These are phyloP conservation scores for Chiua sp. DNA, from an alignment of 1,284 basidiomycete genomes.

Conservation along the genomic window DNA sequence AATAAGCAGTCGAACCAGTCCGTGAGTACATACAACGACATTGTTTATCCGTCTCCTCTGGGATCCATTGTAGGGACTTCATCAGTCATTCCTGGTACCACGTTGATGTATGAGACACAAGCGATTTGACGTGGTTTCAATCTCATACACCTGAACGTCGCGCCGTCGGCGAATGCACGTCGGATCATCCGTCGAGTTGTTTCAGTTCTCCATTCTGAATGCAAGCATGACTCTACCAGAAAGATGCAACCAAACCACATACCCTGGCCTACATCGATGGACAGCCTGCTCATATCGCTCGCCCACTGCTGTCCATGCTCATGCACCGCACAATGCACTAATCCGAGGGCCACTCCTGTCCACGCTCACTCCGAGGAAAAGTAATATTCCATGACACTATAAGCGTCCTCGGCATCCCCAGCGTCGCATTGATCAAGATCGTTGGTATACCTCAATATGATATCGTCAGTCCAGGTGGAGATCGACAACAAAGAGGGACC, in stretches of 20 bases:
- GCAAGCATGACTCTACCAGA: not conserved
- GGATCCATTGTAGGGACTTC: too few relatives aligned
- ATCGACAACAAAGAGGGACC: not conserved
- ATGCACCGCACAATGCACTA: conserved; percentile 54
- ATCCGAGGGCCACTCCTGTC: conserved; percentile 40
- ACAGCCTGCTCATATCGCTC: conserved; percentile 67
- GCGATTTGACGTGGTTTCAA: not conserved
- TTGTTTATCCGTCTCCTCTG: too few relatives aligned
- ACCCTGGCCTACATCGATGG: conserved; percentile 59
- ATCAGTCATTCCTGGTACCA: too few relatives aligned
- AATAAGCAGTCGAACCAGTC: not conserved
- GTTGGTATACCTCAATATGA: conserved; percentile 52
- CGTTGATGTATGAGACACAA: too few relatives aligned
- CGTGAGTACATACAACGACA: conserved; percentile 6
- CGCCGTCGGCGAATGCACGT: not conserved
- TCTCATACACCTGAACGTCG: conserved; percentile 3
- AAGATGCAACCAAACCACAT: not conserved
- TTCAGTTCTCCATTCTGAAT: not conserved
- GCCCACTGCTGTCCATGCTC: conserved; percentile 41
- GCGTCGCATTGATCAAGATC: conserved; percentile 65
- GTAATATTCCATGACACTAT: conserved; percentile 57
- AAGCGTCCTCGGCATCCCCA: conserved; percentile 48
- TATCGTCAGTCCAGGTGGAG: not conserved
- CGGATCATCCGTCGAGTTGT: not conserved
- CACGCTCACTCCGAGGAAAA: conserved; percentile 45